Conservation (phyloP, 352 stramenopile genomes). For the Thraustochytrium striatum region DNA sequence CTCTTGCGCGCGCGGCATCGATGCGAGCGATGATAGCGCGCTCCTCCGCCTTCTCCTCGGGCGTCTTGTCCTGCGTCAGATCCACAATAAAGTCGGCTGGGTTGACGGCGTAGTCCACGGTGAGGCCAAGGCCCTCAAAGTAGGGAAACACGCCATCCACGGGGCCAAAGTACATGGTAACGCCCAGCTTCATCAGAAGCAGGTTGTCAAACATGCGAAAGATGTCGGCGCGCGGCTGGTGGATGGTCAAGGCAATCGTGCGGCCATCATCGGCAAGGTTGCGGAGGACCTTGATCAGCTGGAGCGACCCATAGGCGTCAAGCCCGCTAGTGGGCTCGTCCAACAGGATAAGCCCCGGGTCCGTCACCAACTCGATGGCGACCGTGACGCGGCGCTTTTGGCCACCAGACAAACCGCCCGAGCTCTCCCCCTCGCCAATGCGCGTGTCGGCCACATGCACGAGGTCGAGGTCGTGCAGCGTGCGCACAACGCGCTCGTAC, state of each 20-base stretch:
- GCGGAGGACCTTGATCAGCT: slow-evolving; percentile 32
- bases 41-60: slow-evolving; percentile 27
- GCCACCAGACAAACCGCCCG: slow-evolving; percentile 58
- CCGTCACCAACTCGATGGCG: slow-evolving; percentile 62
- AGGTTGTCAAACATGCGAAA: slow-evolving; percentile 73
- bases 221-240: slow-evolving; percentile 70
- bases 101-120: slow-evolving; percentile 40
- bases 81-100: slow-evolving; percentile 47
- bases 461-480: slow-evolving; percentile 24
- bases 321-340: slow-evolving; percentile 65
- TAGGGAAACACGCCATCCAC: slow-evolving; percentile 38
- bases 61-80: slow-evolving; percentile 23
- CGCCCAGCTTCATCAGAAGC: slow-evolving; percentile 62
- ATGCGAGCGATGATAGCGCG: neutral
- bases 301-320: slow-evolving; percentile 54
- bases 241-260: slow-evolving; percentile 67
- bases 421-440: slow-evolving; percentile 45
- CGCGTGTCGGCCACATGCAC: slow-evolving; percentile 52
- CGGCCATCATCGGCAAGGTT: slow-evolving; percentile 55
- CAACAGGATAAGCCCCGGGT: slow-evolving; percentile 57
- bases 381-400: slow-evolving; percentile 69
- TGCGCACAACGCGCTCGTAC: slow-evolving; percentile 61
- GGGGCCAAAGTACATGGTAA: slow-evolving; percentile 55
- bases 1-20: neutral
- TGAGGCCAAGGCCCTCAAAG: slow-evolving; percentile 32